A percentile compares a stretch with the other conserved stretches of the same genome.
Conservation (phyloP, 768 basidiomycete species). For the Suillus subluteus region DNA sequence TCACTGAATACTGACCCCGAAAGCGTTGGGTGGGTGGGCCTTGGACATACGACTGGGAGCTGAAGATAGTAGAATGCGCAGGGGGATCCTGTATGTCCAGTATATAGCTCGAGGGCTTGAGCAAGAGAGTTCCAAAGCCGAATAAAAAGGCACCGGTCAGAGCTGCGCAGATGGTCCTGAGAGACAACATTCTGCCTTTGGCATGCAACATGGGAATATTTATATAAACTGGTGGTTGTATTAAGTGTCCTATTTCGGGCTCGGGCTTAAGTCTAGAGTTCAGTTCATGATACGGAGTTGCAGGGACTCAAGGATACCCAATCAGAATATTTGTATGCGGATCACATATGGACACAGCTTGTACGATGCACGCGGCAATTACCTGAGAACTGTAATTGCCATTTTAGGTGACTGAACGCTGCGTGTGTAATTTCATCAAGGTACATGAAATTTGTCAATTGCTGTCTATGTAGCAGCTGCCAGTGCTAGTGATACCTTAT, state of each 20-base stretch:
- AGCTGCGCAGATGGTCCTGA: slow-evolving; percentile 14
- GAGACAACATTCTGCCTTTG: neutral
- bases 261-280: too few relatives aligned
- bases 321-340: too few relatives aligned
- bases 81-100: neutral
- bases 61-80: neutral
- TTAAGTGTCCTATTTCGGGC: neutral
- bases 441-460: too few relatives aligned
- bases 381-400: too few relatives aligned
- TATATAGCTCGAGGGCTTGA: neutral
- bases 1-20: slow-evolving; percentile 44
- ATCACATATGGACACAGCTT: too few relatives aligned
- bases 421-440: too few relatives aligned
- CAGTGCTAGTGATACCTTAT: too few relatives aligned
- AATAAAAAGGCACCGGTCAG: slow-evolving; percentile 35
- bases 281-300: too few relatives aligned
- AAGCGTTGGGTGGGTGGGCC: slow-evolving; percentile 62
- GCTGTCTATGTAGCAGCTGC: too few relatives aligned
- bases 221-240: neutral
- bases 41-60: slow-evolving; percentile 21
- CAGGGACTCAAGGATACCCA: too few relatives aligned
- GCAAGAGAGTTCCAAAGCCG: slow-evolving; percentile 12
- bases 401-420: too few relatives aligned
- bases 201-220: neutral
- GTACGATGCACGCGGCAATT: too few relatives aligned